Conservation (phyloP, 2,329 filamentous ascomycete species). For the Ceratocystis harringtonii region DNA sequence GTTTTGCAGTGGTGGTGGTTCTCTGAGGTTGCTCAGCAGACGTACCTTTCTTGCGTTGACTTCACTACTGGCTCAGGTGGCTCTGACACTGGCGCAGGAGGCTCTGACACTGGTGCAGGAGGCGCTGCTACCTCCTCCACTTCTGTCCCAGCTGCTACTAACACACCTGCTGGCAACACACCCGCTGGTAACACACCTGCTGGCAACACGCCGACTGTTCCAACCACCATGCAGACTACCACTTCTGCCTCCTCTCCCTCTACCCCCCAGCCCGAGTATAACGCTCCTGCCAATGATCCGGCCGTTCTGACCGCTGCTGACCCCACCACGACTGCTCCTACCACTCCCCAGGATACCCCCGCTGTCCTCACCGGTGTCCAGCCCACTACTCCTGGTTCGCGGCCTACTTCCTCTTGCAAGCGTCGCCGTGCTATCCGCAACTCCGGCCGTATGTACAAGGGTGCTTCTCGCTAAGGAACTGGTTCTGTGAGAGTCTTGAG, state of each 20-base stretch:
- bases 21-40: conserved; percentile 26
- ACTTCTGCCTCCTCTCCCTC: background rate
- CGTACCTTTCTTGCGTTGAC: conserved; percentile 28
- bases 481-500: background rate
- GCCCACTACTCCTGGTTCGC: background rate
- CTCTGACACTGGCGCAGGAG: background rate
- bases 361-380: too few relatives aligned
- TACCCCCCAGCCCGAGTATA: background rate
- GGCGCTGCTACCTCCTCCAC: background rate
- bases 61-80: conserved; percentile 19
- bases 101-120: background rate
- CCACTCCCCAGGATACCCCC: background rate
- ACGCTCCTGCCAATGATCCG: background rate
- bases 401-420: conserved; percentile 6
- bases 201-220: background rate
- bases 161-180: background rate
- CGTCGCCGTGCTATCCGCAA: conserved; percentile 14
- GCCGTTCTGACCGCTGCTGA: background rate
- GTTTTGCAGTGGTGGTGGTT: conserved; percentile 34
- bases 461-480: background rate
- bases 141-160: background rate
- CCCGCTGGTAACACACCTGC: background rate
- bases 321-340: background rate
- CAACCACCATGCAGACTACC: background rate
- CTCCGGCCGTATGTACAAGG: conserved; percentile 10